Conservation (phyloP, 1,139 yeast genomes). For the Debaryomyces sp. region DNA sequence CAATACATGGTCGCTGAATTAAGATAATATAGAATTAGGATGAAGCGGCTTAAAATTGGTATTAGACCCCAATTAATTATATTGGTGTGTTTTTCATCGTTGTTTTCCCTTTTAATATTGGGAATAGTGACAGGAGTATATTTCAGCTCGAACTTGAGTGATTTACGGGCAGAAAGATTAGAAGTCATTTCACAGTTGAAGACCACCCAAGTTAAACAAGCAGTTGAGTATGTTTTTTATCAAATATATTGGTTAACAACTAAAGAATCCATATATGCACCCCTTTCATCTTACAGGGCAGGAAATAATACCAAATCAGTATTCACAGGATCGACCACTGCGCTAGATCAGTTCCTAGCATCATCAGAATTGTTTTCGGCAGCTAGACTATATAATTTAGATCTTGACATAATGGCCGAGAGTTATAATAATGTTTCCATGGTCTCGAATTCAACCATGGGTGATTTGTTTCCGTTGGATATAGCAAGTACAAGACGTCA, state of each 20-base stretch:
- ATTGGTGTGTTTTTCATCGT: slow-evolving; percentile 76
- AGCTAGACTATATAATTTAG: slow-evolving; percentile 68
- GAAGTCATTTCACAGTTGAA: slow-evolving; percentile 80
- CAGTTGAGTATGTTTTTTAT: slow-evolving; percentile 61
- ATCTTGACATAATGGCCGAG: slow-evolving; percentile 38
- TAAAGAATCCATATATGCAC: slow-evolving; percentile 59
- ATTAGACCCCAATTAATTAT: slow-evolving; percentile 74
- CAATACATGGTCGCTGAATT: neutral
- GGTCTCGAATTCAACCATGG: slow-evolving; percentile 33
- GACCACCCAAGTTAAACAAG: slow-evolving; percentile 76
- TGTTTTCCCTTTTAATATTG: slow-evolving; percentile 71
- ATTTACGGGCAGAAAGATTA: slow-evolving; percentile 68
- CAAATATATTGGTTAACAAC: slow-evolving; percentile 73
- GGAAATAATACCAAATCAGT: slow-evolving; percentile 61
- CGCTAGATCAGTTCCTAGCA: slow-evolving; percentile 61
- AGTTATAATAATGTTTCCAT: slow-evolving; percentile 32
- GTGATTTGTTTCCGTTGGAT: slow-evolving; percentile 56
- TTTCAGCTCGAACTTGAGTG: slow-evolving; percentile 64
- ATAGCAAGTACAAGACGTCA: slow-evolving; percentile 48
- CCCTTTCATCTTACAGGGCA: slow-evolving; percentile 65
- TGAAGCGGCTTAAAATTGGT: slow-evolving; percentile 52
- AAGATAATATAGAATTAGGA: slow-evolving; percentile 11
- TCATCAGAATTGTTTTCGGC: slow-evolving; percentile 66
- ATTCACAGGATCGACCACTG: slow-evolving; percentile 41
- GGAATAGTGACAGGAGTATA: slow-evolving; percentile 83